These are phyloP conservation scores for Phytophthora multivora DNA, from an alignment of 352 stramenopile species.

Conservation along the genomic window DNA sequence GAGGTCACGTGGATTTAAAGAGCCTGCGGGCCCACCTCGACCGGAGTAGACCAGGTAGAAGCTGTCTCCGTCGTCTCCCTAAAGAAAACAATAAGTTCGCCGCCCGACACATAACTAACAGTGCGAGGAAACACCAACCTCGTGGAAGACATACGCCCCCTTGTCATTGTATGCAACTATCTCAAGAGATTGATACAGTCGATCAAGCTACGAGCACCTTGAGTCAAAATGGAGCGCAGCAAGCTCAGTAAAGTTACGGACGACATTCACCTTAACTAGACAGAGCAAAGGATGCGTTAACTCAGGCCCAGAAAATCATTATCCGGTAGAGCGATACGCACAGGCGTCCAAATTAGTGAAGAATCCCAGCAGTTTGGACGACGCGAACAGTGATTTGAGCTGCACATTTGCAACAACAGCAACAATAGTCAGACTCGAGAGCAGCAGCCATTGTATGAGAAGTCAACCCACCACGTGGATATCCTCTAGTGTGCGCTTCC, in stretches of 20 bases:
- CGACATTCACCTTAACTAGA: constrained; percentile 37
- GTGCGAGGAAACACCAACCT: constrained; percentile 30
- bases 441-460: neutral
- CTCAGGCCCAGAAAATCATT: neutral
- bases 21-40: constrained; percentile 42
- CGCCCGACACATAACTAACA: neutral
- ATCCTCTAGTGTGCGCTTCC: constrained; percentile 70
- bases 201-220: constrained; percentile 52
- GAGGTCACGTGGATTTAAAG: neutral
- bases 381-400: constrained; percentile 77
- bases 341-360: constrained; percentile 82
- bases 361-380: constrained; percentile 80
- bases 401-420: constrained; percentile 17
- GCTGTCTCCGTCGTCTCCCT: constrained; percentile 77
- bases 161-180: constrained; percentile 50
- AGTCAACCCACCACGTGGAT: constrained; percentile 56
- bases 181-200: constrained; percentile 78
- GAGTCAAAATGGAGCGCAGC: neutral
- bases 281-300: neutral
- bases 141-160: constrained; percentile 60
- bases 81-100: neutral
- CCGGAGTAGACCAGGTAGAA: constrained; percentile 84
- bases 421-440: neutral
- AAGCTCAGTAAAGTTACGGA: neutral
- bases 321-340: constrained; percentile 32